Base-by-base conservation (phyloP, 2,329 filamentous ascomycete species). In the Aspergillus thermomutatus region DNA sequence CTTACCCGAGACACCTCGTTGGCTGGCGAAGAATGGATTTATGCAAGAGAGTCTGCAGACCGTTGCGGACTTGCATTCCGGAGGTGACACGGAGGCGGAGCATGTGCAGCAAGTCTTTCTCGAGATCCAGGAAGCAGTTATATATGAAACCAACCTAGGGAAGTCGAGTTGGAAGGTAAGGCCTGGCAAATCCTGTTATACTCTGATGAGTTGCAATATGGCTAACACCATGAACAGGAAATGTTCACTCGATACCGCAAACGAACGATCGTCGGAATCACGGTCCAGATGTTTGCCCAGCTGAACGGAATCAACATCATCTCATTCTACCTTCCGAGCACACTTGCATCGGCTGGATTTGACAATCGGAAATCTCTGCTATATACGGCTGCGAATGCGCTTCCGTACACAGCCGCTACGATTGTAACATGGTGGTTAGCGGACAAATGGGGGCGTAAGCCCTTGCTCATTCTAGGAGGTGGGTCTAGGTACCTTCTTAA, bases 211-310 rank as follows among this genome's bases (percentile, higher is more conserved):
- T 14, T 31, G 14, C 11, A 2, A 31, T 4, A 10, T 14, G 11
- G 28, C 34, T 46, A 25, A 45, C 7, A n/a, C 10, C 19, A 11
- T 45, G 26, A n/a, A 7, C 25, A 71, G 68, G 74, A 77, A 65
- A 77, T 77, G 75, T 76, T 76, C 54, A 77, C 73, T 6, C 68
- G 68, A 4, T 77, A 77, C 53, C 71, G 73, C 41, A 77, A 77
- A 55, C 69, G 74, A n/a, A 76, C 73, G 2, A 69, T 76, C 28
- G 70, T 76, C 31, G 74, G 72, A 50, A 74, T 76, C 54, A 75
- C 72, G 0, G 74, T 70, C 8, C 72, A 75, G 41, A 76, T 76
- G 72, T 75, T 73, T 45, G 72, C 75, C 1, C 72, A 76, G 49
- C 66, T 76, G 34, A 75, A 75, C 60, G 74, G 74, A 25, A 76